Conservation (phyloP, 805 yeast genomes). For the Saturnispora dispora region DNA sequence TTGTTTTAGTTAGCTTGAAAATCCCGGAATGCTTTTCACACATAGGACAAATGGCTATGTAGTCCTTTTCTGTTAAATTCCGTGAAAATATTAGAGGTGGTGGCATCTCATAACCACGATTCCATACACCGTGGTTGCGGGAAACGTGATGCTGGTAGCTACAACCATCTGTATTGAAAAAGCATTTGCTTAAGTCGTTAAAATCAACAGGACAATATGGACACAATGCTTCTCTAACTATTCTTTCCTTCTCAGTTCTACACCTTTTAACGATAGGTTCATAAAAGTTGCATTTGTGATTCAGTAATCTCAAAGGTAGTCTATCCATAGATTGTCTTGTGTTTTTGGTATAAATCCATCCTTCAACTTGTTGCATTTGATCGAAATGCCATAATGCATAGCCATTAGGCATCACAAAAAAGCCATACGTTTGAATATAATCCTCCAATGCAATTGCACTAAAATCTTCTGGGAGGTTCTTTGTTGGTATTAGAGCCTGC, state of each 20-base stretch:
- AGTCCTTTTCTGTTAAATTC: not conserved
- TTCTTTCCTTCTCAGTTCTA: slow-evolving; percentile 10
- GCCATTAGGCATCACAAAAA: slow-evolving; percentile 6
- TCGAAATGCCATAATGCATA: slow-evolving; percentile 1
- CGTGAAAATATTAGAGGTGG: slow-evolving; percentile 15
- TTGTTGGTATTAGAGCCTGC: not conserved
- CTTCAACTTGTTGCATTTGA: not conserved
- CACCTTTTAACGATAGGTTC: slow-evolving; percentile 18
- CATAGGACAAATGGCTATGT: not conserved
- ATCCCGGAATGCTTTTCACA: not conserved
- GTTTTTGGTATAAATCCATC: slow-evolving; percentile 9
- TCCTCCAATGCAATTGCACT: not conserved
- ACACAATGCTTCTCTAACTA: slow-evolving; percentile 23
- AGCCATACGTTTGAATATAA: not conserved
- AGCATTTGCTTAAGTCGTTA: slow-evolving; percentile 1
- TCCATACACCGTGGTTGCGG: slow-evolving; percentile 26
- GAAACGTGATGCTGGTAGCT: slow-evolving; percentile 27
- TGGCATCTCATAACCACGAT: slow-evolving; percentile 25
- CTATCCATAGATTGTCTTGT: not conserved
- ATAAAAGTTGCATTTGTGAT: slow-evolving; percentile 8
- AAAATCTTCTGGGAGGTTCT: not conserved
- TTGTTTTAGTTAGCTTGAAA: not conserved
- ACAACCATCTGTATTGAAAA: slow-evolving; percentile 21
- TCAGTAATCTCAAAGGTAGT: slow-evolving; percentile 8
- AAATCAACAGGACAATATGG: slow-evolving; percentile 22